A percentile compares a stretch with the other conserved stretches of the same genome.
phyloP scores from a whole-genome alignment of 2,329 filamentous ascomycete genomes.

The Aspergillus oerlinghausenensis region DNA sequence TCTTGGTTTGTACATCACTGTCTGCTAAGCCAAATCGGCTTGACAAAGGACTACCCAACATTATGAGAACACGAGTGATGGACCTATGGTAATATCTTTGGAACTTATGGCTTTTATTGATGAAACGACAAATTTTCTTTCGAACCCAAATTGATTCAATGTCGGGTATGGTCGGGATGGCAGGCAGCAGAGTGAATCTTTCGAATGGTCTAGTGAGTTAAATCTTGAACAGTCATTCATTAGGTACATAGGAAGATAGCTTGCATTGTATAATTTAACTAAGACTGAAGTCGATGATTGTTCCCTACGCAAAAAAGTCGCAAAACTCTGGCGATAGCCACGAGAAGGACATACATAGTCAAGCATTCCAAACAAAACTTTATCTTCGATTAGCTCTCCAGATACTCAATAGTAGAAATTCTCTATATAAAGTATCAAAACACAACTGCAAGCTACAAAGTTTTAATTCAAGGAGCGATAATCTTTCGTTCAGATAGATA shows the following conservation, averaged over 20 bases:
- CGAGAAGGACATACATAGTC: too few relatives aligned
- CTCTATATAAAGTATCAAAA: background rate
- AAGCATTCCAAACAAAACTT: background rate
- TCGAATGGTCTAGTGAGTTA: background rate
- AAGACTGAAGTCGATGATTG: background rate
- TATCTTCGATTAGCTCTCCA: background rate
- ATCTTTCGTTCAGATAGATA: background rate
- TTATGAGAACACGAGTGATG: constrained; percentile 14
- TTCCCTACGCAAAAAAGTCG: background rate
- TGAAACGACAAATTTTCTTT: background rate
- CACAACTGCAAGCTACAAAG: too few relatives aligned
- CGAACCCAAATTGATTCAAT: background rate
- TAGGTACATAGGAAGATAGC: background rate
- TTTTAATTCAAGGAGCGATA: too few relatives aligned
- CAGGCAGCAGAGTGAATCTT: background rate
- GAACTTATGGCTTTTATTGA: background rate
- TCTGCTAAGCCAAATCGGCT: constrained; percentile 26
- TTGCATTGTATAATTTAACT: background rate
- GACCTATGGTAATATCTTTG: constrained; percentile 3
- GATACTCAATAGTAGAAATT: background rate
- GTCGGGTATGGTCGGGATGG: background rate
- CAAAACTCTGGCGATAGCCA: background rate
- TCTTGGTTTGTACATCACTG: constrained; percentile 41
- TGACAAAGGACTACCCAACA: constrained; percentile 2
- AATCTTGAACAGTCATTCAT: background rate